Evolutionary conservation across 148 eudicot species (phyloP).

Genomic region (Chenopodium quinoa): DNA sequence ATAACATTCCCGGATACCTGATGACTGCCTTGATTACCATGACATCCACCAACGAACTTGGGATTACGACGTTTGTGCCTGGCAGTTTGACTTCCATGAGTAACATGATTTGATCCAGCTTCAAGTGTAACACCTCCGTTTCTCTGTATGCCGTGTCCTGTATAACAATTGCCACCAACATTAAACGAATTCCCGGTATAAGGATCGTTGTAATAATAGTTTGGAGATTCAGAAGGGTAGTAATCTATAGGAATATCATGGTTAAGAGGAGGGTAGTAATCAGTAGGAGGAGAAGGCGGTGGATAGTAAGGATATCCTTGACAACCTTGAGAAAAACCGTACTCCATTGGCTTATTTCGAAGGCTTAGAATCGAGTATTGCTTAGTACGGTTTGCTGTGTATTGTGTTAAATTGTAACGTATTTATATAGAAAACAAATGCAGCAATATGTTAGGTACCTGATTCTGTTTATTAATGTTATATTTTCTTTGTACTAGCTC

Average conservation of each 20-base stretch:
- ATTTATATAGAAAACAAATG: too few relatives aligned
- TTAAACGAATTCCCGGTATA: not conserved
- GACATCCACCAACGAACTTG: not conserved
- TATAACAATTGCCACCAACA: not conserved
- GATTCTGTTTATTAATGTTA: too few relatives aligned
- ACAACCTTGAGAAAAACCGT: not conserved
- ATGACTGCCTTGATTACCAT: constrained; percentile 1
- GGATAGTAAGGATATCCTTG: not conserved
- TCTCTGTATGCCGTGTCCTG: not conserved
- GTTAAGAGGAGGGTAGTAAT: not conserved
- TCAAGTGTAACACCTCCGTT: not conserved
- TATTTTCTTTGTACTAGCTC: too few relatives aligned
- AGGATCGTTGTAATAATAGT: not conserved
- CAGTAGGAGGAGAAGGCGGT: not conserved
- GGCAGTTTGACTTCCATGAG: not conserved
- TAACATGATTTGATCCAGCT: not conserved
- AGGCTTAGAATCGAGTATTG: not conserved
- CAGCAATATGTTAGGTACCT: too few relatives aligned
- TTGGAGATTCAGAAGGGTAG: not conserved
- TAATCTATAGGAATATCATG: not conserved
- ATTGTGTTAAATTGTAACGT: too few relatives aligned
- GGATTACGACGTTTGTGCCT: not conserved
- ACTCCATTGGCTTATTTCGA: not conserved
- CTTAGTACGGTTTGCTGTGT: not conserved
- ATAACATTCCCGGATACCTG: constrained; percentile 8